Percentiles rank a stretch among this genome's conserved stretches.
Evolutionary conservation across 768 basidiomycete species (phyloP).

Genomic region (Kwoniella sp.): DNA sequence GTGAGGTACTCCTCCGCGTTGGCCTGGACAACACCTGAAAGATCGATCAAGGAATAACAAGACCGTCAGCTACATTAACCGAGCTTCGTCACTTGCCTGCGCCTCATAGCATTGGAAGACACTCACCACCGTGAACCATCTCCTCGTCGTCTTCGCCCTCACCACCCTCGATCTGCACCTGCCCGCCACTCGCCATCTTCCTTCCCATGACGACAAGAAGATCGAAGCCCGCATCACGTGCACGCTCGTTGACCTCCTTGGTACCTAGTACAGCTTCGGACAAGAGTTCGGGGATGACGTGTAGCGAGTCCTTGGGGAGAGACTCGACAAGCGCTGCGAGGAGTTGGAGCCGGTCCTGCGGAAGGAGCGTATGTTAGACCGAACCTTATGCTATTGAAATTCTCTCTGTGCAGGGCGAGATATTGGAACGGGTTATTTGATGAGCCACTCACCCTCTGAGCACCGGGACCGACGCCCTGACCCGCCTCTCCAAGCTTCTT

Average conservation of each 20-base stretch:
- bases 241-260: constrained; percentile 94
- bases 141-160: constrained; percentile 63
- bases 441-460: constrained; percentile 70
- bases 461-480: constrained; percentile 72
- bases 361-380: background rate
- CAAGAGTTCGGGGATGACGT: constrained; percentile 82
- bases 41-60: background rate
- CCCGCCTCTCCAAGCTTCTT: constrained; percentile 68
- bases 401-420: background rate
- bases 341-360: constrained; percentile 78
- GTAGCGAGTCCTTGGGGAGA: constrained; percentile 72
- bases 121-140: constrained; percentile 42
- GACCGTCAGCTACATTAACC: too few relatives aligned
- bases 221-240: constrained; percentile 85
- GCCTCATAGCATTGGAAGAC: background rate
- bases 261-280: constrained; percentile 94
- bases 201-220: constrained; percentile 85
- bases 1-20: constrained; percentile 90
- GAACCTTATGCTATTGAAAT: background rate
- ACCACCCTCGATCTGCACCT: constrained; percentile 75
- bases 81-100: too few relatives aligned
- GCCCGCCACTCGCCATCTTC: constrained; percentile 86
- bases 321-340: constrained; percentile 69
- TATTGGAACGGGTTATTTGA: background rate
- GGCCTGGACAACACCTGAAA: constrained; percentile 57